Evolutionary conservation across 306 rosid species (phyloP).

Genomic region (Quercus mongolica): DNA sequence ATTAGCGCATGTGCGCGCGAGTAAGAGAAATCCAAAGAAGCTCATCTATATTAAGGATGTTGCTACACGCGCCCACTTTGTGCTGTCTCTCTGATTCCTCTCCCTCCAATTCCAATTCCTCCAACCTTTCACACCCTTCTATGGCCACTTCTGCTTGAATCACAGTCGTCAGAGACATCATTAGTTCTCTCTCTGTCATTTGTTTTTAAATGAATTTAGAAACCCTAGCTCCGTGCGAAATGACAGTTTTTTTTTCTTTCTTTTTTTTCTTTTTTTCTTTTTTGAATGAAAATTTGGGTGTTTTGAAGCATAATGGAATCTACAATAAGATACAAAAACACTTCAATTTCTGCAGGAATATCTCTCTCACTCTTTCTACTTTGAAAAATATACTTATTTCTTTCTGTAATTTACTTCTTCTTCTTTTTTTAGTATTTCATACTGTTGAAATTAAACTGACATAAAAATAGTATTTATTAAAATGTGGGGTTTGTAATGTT

Average conservation of each 20-base stretch:
- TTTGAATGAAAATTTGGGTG: no score
- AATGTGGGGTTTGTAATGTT: not conserved
- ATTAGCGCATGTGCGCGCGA: not conserved
- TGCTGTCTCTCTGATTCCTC: constrained; percentile 13
- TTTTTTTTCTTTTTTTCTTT: no score
- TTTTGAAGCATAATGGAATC: no score
- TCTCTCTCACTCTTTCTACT: no score
- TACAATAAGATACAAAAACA: no score
- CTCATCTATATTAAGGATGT: constrained; percentile 41
- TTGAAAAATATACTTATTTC: no score
- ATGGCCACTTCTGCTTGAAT: constrained; percentile 72
- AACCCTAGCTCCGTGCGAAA: not conserved
- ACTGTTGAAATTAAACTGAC: no score
- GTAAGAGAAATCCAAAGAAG: not conserved
- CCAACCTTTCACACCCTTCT: constrained; percentile 27
- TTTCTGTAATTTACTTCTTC: no score
- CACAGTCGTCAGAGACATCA: constrained; percentile 63
- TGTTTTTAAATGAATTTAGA: not conserved
- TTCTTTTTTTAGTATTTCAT: not conserved
- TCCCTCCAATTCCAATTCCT: not conserved
- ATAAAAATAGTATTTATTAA: not conserved
- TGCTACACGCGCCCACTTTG: constrained; percentile 34
- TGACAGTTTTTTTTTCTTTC: no score
- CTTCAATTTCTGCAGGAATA: no score
- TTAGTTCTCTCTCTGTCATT: constrained; percentile 26